A percentile compares a stretch with the other conserved stretches of the same genome.
These are phyloP conservation scores for Peronospora belbahrii DNA, from an alignment of 352 stramenopile species.

Conservation along the genomic window DNA sequence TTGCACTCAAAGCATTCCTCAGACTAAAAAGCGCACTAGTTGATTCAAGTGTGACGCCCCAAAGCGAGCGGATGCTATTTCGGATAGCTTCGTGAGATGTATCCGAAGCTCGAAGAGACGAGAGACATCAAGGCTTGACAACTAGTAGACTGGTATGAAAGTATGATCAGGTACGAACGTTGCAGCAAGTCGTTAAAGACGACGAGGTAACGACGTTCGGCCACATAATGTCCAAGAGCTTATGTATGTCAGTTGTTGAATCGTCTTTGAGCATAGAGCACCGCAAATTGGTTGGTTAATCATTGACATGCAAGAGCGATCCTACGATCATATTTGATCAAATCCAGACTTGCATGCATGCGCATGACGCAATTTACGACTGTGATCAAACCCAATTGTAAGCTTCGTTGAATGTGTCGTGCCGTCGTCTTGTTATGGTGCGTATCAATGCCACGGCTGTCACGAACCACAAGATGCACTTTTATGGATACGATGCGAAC, in stretches of 20 bases:
- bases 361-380: no score
- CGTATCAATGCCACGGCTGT: no score
- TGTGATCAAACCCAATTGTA: no score
- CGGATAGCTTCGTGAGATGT: constrained; percentile 30
- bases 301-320: no score
- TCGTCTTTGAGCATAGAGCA: constrained; percentile 5
- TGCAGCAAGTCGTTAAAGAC: constrained; percentile 18
- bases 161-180: constrained; percentile 4
- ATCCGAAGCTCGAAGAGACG: constrained; percentile 15
- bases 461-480: no score
- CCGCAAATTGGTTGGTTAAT: no score
- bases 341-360: no score
- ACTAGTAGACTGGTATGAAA: constrained; percentile 10
- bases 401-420: no score
- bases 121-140: constrained; percentile 9
- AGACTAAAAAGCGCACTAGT: constrained; percentile 48
- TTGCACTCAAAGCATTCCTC: constrained; percentile 43
- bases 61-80: constrained; percentile 35
- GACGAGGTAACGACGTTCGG: constrained; percentile 3
- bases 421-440: no score
- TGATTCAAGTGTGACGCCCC: constrained; percentile 30
- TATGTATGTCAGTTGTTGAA: constrained; percentile 2
- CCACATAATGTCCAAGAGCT: constrained; percentile 18
- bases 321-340: no score
- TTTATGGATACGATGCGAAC: no score